These are phyloP conservation scores for Xylariaceae sp. DNA, from an alignment of 2,329 filamentous ascomycete species.

Conservation along the genomic window DNA sequence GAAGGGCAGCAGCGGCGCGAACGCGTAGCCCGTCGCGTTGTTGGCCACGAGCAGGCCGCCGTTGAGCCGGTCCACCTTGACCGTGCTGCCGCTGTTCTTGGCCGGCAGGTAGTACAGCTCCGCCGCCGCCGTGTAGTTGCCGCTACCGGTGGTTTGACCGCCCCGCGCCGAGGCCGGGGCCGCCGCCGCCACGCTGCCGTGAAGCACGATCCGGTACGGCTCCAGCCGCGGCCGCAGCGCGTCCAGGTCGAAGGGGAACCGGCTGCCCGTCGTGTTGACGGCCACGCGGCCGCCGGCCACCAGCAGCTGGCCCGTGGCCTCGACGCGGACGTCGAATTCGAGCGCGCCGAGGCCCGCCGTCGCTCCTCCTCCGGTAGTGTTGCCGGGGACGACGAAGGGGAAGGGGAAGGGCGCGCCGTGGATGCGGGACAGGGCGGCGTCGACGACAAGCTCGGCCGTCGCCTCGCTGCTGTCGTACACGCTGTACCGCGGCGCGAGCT, in stretches of 20 bases:
- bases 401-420: constrained; percentile 31
- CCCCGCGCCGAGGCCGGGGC: too few relatives aligned
- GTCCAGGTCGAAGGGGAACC: constrained; percentile 31
- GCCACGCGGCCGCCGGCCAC: constrained; percentile 28
- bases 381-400: not conserved
- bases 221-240: constrained; percentile 26
- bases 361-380: constrained; percentile 9
- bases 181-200: constrained; percentile 21
- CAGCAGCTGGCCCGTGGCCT: constrained; percentile 10
- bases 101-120: constrained; percentile 35
- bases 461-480: constrained; percentile 36
- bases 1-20: constrained; percentile 35
- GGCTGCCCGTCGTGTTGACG: constrained; percentile 26
- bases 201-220: constrained; percentile 33
- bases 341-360: constrained; percentile 20
- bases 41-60: constrained; percentile 35
- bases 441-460: constrained; percentile 35
- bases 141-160: too few relatives aligned
- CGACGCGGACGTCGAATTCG: constrained; percentile 30
- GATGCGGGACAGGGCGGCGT: constrained; percentile 33
- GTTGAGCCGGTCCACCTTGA: constrained; percentile 37
- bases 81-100: constrained; percentile 32
- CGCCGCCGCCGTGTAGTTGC: constrained; percentile 28
- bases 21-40: constrained; percentile 25
- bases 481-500: constrained; percentile 37